A percentile compares a stretch with the other conserved stretches of the same genome.
Evolutionary conservation across 176 grass and related monocot genomes (phyloP).

Genomic region (Hyparrhenia diplandra): DNA sequence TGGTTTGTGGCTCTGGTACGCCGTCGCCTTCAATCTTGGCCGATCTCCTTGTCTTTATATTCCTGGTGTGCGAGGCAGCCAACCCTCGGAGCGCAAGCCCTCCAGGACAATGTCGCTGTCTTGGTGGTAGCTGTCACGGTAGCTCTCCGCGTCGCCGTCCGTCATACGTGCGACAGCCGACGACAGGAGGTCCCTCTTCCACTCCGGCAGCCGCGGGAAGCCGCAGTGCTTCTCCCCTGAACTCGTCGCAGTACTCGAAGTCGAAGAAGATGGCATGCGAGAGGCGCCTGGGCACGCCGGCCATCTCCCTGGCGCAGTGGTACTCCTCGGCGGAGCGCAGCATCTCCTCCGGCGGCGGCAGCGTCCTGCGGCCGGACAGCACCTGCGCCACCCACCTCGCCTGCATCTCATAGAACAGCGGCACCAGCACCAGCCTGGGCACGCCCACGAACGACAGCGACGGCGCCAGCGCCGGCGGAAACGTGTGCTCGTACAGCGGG

Average conservation of each 20-base stretch:
- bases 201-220: no score
- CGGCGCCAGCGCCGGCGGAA: constrained; percentile 31
- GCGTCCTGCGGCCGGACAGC: constrained; percentile 14
- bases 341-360: constrained; percentile 28
- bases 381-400: constrained; percentile 41
- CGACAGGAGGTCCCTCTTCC: no score
- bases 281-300: constrained; percentile 12
- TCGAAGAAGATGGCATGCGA: constrained; percentile 3
- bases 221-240: background rate
- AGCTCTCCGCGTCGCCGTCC: no score
- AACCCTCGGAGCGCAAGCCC: no score
- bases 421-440: background rate
- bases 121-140: no score
- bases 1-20: no score
- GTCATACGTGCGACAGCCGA: no score
- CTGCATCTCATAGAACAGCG: constrained; percentile 21
- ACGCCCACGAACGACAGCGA: constrained; percentile 29
- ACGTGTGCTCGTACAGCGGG: constrained; percentile 42
- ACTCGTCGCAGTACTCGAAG: background rate
- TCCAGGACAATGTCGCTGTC: no score
- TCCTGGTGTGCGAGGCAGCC: background rate
- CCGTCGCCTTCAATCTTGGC: background rate
- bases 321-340: background rate
- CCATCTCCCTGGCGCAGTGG: background rate
- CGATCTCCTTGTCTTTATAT: background rate